Base-by-base conservation (phyloP, 2,329 filamentous ascomycete genomes). In the Plectosphaerella plurivora region DNA sequence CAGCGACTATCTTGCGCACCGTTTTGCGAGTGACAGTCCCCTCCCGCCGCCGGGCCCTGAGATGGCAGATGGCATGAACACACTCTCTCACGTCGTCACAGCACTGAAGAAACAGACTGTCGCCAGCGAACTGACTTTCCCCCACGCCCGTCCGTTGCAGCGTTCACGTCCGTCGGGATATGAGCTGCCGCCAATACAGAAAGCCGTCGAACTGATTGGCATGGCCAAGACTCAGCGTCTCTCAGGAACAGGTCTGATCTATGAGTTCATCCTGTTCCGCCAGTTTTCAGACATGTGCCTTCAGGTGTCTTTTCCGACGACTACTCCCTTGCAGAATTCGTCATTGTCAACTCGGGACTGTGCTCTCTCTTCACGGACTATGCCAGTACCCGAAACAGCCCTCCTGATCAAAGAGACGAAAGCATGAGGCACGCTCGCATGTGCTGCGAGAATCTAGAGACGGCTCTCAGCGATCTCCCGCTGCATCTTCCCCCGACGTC, bases 1-100 rank as follows among this genome's bases (percentile, higher is more conserved):
- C 39, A 73, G 68, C 22, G 68, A 75, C 46, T 72, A 76, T 46
- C 57, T 73, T 1, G 64, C 69, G 20, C 65, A 70, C 50, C 66
- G 64, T 6, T 66, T 66, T 5, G 59, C 55, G 7, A 57, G 58
- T 18, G 59, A 56, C n/a, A 55, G 61, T 11, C n/a, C n/a, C n/a
- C 47, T 64, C 2, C 59, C 59, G 24, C 61, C 57, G 8, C 56
- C 62, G 1, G 59, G 61, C 11, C 57, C 66, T 1, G 63, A 68
- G 52, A 57, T 69, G 55, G 59, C 60, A 3, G 65, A 68, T 50
- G 63, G 65, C 2, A 45, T 70, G 9, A 62, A 66, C 37, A 63
- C 66, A 1, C 62, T 70, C 3, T 61, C 63, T 22, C 56, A 63
- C 5, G 54, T 63, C n/a, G 61, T 62, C 24, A 52, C 60, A 14